A percentile compares a stretch with the other conserved stretches of the same genome.
phyloP scores from a whole-genome alignment of 257 asterid genomes.

The Orobanche coerulescens region DNA sequence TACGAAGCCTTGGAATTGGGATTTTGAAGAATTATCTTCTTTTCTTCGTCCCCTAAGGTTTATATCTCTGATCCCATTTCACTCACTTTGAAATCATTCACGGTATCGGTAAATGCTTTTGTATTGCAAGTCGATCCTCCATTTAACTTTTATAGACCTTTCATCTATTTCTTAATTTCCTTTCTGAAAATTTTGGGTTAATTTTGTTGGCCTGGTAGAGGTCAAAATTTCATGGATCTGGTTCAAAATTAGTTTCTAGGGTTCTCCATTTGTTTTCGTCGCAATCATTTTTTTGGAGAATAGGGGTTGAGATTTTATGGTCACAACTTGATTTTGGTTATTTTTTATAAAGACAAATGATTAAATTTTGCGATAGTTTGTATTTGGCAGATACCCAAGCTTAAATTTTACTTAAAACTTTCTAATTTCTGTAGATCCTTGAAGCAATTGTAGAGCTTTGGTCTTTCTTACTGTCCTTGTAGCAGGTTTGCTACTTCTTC shows the following conservation, averaged over 20 bases:
- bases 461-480: constrained; percentile 14
- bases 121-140: constrained; percentile 26
- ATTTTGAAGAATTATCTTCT: constrained; percentile 11
- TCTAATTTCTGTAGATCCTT: constrained; percentile 30
- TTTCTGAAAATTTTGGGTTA: neutral
- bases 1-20: constrained; percentile 8
- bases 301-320: neutral
- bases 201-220: neutral
- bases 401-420: neutral
- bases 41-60: constrained; percentile 18
- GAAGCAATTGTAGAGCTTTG: constrained; percentile 19
- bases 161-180: neutral
- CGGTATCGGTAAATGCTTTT: constrained; percentile 8
- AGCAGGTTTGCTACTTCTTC: constrained; percentile 23
- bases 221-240: constrained; percentile 12
- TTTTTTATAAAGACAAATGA: neutral
- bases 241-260: constrained; percentile 1
- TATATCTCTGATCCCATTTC: constrained; percentile 20
- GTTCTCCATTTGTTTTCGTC: neutral
- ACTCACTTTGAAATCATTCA: neutral
- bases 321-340: neutral
- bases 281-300: neutral
- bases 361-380: neutral
- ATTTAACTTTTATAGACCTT: constrained; percentile 10
- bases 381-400: no score